phyloP scores from a whole-genome alignment of 2,329 filamentous ascomycete species.

The Epichloe elymi region DNA sequence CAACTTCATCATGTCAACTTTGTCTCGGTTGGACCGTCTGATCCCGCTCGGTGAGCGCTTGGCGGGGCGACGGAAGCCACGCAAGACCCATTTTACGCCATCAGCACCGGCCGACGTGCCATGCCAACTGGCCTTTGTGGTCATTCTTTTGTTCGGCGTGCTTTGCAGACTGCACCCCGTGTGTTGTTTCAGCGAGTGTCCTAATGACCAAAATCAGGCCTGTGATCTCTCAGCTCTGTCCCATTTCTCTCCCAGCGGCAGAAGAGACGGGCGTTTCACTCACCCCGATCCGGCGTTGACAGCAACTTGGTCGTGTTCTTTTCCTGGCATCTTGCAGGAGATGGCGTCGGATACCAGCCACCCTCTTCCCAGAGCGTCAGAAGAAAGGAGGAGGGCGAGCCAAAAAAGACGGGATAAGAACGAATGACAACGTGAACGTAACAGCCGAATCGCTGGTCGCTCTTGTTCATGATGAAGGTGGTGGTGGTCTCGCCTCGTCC shows the following conservation, averaged over 20 bases:
- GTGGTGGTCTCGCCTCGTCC: background rate
- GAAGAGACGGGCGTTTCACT: background rate
- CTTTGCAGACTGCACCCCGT: background rate
- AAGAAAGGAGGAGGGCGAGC: background rate
- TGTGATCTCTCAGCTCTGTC: background rate
- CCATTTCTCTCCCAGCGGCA: background rate
- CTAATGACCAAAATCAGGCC: too few species aligned
- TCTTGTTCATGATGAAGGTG: too few species aligned
- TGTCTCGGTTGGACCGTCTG: background rate
- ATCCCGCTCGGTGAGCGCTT: too few species aligned
- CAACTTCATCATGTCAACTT: background rate
- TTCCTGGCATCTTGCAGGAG: conserved; percentile 1
- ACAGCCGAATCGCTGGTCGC: too few species aligned
- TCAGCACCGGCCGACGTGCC: too few species aligned
- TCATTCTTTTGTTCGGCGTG: too few species aligned
- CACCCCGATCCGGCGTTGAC: background rate
- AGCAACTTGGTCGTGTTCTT: background rate
- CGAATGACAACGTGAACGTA: too few species aligned
- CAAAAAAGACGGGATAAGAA: too few species aligned
- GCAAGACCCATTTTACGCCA: too few species aligned
- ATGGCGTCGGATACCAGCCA: background rate
- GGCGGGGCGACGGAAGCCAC: too few species aligned
- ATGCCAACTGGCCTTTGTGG: too few species aligned
- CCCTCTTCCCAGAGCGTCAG: background rate
- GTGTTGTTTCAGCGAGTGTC: background rate